Conservation (phyloP, 2,329 filamentous ascomycete genomes). For the Penicillium crustosum region DNA sequence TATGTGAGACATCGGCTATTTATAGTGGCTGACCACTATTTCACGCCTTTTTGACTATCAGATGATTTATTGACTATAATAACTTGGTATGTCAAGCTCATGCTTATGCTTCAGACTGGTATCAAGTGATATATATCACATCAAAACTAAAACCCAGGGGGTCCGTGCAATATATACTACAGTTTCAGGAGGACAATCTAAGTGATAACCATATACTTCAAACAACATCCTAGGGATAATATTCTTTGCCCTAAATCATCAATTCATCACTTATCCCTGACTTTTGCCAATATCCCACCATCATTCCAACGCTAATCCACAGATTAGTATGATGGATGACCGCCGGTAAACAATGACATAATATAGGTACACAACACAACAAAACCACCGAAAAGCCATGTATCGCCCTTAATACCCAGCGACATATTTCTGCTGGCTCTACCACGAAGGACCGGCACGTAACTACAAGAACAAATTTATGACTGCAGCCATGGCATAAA, state of each 20-base stretch:
- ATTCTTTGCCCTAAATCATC: background rate
- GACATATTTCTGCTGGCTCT: background rate
- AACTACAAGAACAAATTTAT: background rate
- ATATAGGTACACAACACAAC: background rate
- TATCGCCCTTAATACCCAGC: background rate
- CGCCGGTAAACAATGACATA: background rate
- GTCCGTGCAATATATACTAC: background rate
- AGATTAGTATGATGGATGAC: background rate
- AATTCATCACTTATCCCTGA: background rate
- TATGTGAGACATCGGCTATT: conserved; percentile 28
- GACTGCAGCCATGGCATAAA: background rate
- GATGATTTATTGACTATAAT: background rate
- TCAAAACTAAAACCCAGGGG: no score
- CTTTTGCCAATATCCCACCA: background rate
- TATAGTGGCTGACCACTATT: conserved; percentile 14
- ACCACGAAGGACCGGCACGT: background rate
- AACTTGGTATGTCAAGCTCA: background rate
- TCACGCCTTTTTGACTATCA: background rate
- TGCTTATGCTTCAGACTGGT: background rate
- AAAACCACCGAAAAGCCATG: background rate
- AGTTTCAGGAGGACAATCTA: no score
- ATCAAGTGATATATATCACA: background rate
- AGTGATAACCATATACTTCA: background rate
- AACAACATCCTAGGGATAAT: background rate
- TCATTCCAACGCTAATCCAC: background rate